Conservation (phyloP, 192 early-diverging fungal species). For the Coemansia sp. region DNA sequence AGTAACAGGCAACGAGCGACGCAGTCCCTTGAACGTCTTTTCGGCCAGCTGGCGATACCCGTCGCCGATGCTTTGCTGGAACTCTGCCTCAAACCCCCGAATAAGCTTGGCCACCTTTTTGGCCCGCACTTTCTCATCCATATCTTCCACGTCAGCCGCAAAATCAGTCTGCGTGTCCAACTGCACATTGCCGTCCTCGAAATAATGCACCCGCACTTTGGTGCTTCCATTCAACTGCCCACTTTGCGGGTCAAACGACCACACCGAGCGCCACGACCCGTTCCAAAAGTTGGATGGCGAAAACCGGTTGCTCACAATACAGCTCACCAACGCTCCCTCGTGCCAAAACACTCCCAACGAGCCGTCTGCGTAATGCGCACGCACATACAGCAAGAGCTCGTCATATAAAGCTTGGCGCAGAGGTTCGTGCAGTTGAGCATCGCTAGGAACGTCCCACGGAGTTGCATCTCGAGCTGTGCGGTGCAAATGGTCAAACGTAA, state of each 20-base stretch:
- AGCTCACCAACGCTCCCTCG: constrained; percentile 40
- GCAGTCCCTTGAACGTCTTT: constrained; percentile 85
- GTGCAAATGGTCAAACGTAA: constrained; percentile 80
- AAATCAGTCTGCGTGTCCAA: constrained; percentile 77
- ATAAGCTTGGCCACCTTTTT: constrained; percentile 66
- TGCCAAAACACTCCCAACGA: constrained; percentile 58
- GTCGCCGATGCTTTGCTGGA: constrained; percentile 83
- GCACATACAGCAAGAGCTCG: constrained; percentile 63
- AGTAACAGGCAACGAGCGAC: constrained; percentile 88
- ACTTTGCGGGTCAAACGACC: constrained; percentile 65
- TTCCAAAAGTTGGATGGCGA: constrained; percentile 96
- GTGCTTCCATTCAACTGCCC: constrained; percentile 67
- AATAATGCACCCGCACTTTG: constrained; percentile 92
- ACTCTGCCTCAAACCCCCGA: constrained; percentile 70
- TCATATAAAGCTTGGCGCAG: constrained; percentile 62
- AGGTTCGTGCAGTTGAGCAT: constrained; percentile 14
- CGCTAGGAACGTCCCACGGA: not conserved
- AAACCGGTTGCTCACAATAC: constrained; percentile 88
- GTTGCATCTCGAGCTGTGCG: constrained; percentile 51
- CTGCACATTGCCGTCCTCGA: constrained; percentile 99
- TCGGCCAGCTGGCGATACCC: constrained; percentile 78
- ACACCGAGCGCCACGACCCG: constrained; percentile 88
- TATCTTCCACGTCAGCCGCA: constrained; percentile 21
- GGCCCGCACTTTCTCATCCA: constrained; percentile 38
- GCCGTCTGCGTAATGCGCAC: constrained; percentile 81